Conservation (phyloP, 371 early-diverging fungal genomes). For the Mucor piriformis region DNA sequence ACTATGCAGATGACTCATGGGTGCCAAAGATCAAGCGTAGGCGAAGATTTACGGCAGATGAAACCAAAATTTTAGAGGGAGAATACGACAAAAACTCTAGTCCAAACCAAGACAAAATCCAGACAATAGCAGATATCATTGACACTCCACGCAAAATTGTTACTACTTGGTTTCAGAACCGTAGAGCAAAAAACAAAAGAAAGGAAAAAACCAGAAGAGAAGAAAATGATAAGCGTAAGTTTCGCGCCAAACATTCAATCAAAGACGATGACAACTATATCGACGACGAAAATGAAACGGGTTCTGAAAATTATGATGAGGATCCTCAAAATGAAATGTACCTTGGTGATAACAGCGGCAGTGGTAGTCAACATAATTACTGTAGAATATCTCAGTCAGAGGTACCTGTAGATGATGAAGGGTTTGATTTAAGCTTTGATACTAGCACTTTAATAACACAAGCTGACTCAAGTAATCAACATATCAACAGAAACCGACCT, state of each 20-base stretch:
- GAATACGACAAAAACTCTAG: constrained; percentile 22
- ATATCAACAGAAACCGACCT: background rate
- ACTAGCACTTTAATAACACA: no score
- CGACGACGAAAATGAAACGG: background rate
- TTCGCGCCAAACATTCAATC: no score
- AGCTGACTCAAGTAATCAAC: no score
- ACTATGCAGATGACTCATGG: constrained; percentile 20
- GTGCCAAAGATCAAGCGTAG: constrained; percentile 41
- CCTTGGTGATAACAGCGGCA: background rate
- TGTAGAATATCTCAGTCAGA: no score
- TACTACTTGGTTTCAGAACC: constrained; percentile 51
- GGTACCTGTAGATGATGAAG: no score
- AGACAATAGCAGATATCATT: constrained; percentile 26
- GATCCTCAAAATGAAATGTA: background rate
- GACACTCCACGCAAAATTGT: constrained; percentile 34
- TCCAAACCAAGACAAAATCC: constrained; percentile 29
- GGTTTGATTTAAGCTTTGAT: no score
- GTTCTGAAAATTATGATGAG: background rate
- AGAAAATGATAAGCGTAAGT: background rate
- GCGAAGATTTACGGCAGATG: constrained; percentile 34
- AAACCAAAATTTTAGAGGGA: constrained; percentile 29
- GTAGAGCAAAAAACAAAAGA: constrained; percentile 44
- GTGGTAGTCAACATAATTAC: no score
- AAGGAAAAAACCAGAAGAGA: constrained; percentile 10
- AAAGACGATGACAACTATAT: background rate